These are phyloP conservation scores for Boletus patriciae DNA, from an alignment of 768 basidiomycete species.

Conservation along the genomic window DNA sequence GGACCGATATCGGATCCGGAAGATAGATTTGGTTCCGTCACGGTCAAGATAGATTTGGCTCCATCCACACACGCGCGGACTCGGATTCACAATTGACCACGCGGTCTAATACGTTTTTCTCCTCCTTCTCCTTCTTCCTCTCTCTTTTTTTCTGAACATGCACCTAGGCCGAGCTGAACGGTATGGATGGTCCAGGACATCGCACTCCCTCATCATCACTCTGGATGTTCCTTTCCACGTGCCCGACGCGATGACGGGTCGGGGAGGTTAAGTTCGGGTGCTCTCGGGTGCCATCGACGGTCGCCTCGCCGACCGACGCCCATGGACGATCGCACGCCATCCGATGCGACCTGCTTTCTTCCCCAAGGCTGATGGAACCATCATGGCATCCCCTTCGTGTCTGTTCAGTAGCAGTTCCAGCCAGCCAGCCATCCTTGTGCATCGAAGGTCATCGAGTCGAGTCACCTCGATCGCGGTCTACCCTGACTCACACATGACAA, in stretches of 20 bases:
- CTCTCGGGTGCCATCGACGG: not conserved
- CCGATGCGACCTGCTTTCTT: not conserved
- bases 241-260: not conserved
- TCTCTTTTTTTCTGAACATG: not conserved
- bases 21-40: too few relatives aligned
- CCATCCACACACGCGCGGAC: too few relatives aligned
- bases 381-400: not conserved
- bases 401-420: not conserved
- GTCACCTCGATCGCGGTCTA: slow-evolving; percentile 6
- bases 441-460: not conserved
- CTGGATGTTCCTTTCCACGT: not conserved
- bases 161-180: not conserved
- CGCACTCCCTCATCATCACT: not conserved
- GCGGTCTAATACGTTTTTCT: too few relatives aligned
- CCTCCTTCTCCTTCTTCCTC: not conserved
- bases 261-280: not conserved
- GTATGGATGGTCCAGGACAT: not conserved
- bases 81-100: too few relatives aligned
- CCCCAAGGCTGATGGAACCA: not conserved
- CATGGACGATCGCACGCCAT: not conserved
- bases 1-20: too few relatives aligned
- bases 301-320: not conserved
- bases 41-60: too few relatives aligned
- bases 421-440: not conserved
- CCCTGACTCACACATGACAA: slow-evolving; percentile 1